Evolutionary conservation across 345 rosid genomes (phyloP).

Genomic region (Eucalyptus microcorys): DNA sequence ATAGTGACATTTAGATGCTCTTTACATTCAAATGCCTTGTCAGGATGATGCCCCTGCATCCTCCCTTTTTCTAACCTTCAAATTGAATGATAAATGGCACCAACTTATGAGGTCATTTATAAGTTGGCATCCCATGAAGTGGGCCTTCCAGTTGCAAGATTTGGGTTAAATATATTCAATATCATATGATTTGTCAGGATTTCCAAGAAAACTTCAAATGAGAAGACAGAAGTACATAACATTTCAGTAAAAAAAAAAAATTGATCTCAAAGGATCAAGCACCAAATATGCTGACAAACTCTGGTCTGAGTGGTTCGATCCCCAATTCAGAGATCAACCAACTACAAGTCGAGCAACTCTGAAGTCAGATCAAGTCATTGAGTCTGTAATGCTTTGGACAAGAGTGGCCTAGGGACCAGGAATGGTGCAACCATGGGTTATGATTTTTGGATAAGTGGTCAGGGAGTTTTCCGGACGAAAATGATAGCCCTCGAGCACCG

Average conservation of each 20-base stretch:
- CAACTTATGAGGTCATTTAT: not conserved
- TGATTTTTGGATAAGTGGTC: not conserved
- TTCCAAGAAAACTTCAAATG: not conserved
- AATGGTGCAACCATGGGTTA: not conserved
- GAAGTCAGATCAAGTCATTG: not conserved
- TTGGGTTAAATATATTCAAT: not conserved
- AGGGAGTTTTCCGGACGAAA: not conserved
- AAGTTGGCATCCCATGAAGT: not conserved
- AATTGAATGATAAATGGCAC: not conserved
- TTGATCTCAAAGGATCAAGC: not conserved
- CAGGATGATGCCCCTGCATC: not conserved
- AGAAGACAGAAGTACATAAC: not conserved
- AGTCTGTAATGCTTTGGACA: not conserved
- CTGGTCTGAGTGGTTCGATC: not conserved
- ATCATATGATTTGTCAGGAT: not conserved
- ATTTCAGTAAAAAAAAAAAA: not conserved
- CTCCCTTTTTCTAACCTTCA: not conserved
- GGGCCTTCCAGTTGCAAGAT: not conserved
- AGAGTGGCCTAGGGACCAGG: not conserved
- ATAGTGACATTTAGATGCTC: not conserved
- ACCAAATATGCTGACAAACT: not conserved
- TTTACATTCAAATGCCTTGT: not conserved
- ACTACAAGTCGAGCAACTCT: not conserved
- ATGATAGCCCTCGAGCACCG: not conserved
- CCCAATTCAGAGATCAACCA: not conserved